Base-by-base conservation (phyloP, 1,284 basidiomycete species). In the Heterobasidion occidentale region DNA sequence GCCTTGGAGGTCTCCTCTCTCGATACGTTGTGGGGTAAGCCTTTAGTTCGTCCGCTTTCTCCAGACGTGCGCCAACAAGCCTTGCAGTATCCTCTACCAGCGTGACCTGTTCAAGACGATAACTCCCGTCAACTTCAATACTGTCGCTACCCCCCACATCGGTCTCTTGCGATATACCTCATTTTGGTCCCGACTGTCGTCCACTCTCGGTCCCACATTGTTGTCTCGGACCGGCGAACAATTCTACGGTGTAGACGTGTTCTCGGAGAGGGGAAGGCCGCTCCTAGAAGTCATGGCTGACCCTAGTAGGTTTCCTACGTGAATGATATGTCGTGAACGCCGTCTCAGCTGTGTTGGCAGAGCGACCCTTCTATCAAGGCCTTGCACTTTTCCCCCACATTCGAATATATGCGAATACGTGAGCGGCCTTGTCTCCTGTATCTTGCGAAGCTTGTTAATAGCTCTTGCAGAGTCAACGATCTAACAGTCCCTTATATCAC, bases 211-310 rank as follows among this genome's bases (percentile, higher is more conserved):
- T 0, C 83, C 90, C 0, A 80, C 77, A 51, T 68, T 94, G 14
- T 73, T 96, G n/a, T 90, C 89, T 3, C 75, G 93, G 50, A 92
- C 93, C 0, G 94, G 94, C 7, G 81, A 90, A 62, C 70, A 73
- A 51, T 68, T 73, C 56, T 73, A 65, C 47, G 61, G 63, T 11
- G 60, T 75, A 0, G 93, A 96, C 69, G 79, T 78, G 58, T 95
- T 89, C 80, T 82, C 83, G 0, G 75, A 77, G 1, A 78, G 77
- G 55, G 87, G 85, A 2, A 75, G 86, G 53, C 83, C 91, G 2
- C 68, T 96, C 6, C 68, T 95, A 19, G 84, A 92, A 58, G 82
- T 94, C 58, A 90, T 96, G 85, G 87, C 90, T 2, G 92, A 95
- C 71, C 88, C 90, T 61, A 76, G 90, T 88, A 63, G 62, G 15